Evolutionary conservation across 2,329 filamentous ascomycete species (phyloP).

Genomic region (Ascochyta pisi): DNA sequence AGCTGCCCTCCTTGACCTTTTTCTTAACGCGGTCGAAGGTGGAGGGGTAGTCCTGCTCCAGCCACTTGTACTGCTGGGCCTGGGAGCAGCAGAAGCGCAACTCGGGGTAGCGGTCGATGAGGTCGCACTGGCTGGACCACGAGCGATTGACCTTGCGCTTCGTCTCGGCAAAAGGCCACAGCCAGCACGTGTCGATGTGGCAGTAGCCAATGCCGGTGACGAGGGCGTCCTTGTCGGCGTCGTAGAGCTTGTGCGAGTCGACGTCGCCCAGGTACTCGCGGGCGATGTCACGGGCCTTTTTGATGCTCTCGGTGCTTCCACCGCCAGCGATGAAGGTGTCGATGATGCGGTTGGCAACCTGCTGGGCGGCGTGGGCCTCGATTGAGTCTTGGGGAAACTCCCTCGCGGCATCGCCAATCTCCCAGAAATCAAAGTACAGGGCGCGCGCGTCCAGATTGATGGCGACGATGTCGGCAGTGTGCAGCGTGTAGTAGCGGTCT

Average conservation of each 20-base stretch:
- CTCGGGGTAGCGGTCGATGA: slow-evolving; percentile 95
- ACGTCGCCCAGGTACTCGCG: slow-evolving; percentile 82
- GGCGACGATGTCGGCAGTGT: slow-evolving; percentile 83
- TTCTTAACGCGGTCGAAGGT: slow-evolving; percentile 89
- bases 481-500: slow-evolving; percentile 80
- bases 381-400: slow-evolving; percentile 90
- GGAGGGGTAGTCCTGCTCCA: slow-evolving; percentile 86
- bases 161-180: slow-evolving; percentile 98
- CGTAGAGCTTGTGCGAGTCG: slow-evolving; percentile 84
- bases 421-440: slow-evolving; percentile 93
- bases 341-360: slow-evolving; percentile 86
- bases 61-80: slow-evolving; percentile 98
- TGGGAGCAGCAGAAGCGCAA: slow-evolving; percentile 91
- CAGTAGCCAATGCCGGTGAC: slow-evolving; percentile 94
- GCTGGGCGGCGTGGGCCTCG: slow-evolving; percentile 85
- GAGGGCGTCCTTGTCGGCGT: slow-evolving; percentile 73
- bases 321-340: slow-evolving; percentile 84
- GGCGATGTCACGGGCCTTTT: slow-evolving; percentile 81
- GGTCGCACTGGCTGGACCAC: slow-evolving; percentile 94
- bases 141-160: slow-evolving; percentile 95
- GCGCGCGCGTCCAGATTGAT: slow-evolving; percentile 85
- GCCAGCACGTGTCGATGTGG: slow-evolving; percentile 97
- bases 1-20: slow-evolving; percentile 88
- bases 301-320: slow-evolving; percentile 74
- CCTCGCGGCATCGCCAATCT: slow-evolving; percentile 87